phyloP scores from a whole-genome alignment of 2,329 filamentous ascomycete genomes.

The Apiospora sp. region DNA sequence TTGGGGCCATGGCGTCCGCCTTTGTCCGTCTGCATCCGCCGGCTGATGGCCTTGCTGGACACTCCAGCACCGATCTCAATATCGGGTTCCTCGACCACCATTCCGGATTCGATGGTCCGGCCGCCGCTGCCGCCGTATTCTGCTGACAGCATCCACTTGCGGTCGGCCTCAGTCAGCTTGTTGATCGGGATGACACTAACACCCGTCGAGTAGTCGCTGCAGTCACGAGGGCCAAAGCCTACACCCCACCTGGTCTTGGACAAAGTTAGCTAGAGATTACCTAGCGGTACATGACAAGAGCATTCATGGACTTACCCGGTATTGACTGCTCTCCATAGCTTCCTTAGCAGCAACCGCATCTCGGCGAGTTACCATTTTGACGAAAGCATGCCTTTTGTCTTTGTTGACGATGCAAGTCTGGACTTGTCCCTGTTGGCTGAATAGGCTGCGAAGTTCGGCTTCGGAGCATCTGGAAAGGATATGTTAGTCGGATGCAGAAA shows the following conservation, averaged over 20 bases:
- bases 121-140: conserved; percentile 94
- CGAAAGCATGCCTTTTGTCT: conserved; percentile 97
- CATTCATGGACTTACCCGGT: conserved; percentile 65
- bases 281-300: neutral
- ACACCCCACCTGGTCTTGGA: conserved; percentile 92
- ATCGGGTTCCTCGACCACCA: conserved; percentile 96
- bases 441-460: conserved; percentile 80
- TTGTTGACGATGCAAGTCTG: conserved; percentile 98
- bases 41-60: conserved; percentile 85
- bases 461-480: conserved; percentile 69
- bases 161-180: conserved; percentile 92
- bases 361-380: conserved; percentile 93
- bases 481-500: conserved; percentile 24
- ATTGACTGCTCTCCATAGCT: conserved; percentile 83
- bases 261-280: conserved; percentile 16
- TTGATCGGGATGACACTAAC: conserved; percentile 93
- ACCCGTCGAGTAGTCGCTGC: conserved; percentile 92
- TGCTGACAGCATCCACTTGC: conserved; percentile 95
- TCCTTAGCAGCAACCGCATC: conserved; percentile 86
- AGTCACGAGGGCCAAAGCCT: conserved; percentile 94
- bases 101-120: conserved; percentile 77
- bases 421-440: conserved; percentile 82
- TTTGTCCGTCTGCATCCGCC: conserved; percentile 74
- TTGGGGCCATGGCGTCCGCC: conserved; percentile 71
- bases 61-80: conserved; percentile 98